Percentiles rank a stretch among this genome's conserved stretches.
Evolutionary conservation across 805 yeast genomes (phyloP).

Genomic region (Yarrowia yakushimensis): DNA sequence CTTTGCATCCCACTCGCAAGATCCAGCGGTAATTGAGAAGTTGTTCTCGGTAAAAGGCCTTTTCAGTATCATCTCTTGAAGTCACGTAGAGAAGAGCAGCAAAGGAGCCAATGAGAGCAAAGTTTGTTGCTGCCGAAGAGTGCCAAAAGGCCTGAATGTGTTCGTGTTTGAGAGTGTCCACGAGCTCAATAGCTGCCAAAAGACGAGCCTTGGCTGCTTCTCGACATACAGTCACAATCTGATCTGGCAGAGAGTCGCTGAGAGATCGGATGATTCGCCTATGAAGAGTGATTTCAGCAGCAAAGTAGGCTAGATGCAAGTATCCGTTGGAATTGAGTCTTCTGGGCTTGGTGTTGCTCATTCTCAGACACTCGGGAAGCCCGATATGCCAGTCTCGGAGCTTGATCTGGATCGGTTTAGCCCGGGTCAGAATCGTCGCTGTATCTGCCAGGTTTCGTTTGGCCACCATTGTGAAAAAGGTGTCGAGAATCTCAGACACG

Average conservation of each 20-base stretch:
- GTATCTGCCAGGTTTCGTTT: constrained; percentile 54
- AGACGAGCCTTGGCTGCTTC: constrained; percentile 81
- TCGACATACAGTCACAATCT: constrained; percentile 65
- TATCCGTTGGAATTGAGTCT: constrained; percentile 57
- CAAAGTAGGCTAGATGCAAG: constrained; percentile 79
- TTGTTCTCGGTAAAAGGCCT: constrained; percentile 63
- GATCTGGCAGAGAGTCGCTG: constrained; percentile 46
- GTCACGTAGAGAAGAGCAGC: constrained; percentile 78
- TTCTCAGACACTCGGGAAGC: constrained; percentile 36
- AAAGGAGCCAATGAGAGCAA: constrained; percentile 81
- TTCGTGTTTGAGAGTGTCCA: constrained; percentile 69
- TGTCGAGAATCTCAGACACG: constrained; percentile 47
- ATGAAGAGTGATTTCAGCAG: constrained; percentile 83
- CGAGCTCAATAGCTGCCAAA: constrained; percentile 76
- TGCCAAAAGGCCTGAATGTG: constrained; percentile 91
- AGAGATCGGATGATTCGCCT: constrained; percentile 45
- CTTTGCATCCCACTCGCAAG: constrained; percentile 66
- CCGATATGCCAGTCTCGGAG: constrained; percentile 39
- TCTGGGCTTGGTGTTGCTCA: constrained; percentile 31
- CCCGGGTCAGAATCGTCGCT: constrained; percentile 65
- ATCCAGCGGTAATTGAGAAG: constrained; percentile 75
- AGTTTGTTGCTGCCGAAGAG: constrained; percentile 70
- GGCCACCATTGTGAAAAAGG: constrained; percentile 69
- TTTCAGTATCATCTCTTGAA: constrained; percentile 48
- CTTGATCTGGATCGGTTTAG: constrained; percentile 51